These are phyloP conservation scores for Raffaelea albimanens DNA, from an alignment of 2,329 filamentous ascomycete genomes.

Conservation along the genomic window DNA sequence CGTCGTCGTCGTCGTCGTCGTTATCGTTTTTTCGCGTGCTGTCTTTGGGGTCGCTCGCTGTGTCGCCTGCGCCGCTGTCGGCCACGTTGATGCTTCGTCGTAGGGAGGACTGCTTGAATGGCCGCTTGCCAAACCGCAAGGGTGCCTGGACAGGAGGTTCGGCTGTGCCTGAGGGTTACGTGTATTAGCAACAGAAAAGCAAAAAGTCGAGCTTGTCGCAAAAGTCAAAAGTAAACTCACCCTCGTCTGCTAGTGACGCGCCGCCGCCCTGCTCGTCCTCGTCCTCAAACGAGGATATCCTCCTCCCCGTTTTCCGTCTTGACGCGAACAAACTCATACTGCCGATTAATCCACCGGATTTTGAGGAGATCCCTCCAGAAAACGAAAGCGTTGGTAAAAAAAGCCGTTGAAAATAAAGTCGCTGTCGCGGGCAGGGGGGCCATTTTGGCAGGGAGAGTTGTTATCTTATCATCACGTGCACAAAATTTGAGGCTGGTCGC, in stretches of 20 bases:
- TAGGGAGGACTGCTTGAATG: conserved; percentile 48
- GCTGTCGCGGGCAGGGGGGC: background rate
- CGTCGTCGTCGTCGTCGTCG: conserved; percentile 28
- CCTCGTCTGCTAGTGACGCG: conserved; percentile 13
- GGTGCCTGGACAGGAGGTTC: conserved; percentile 23
- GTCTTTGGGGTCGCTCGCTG: too few species aligned
- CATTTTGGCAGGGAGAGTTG: background rate
- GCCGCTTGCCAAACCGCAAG: conserved; percentile 41
- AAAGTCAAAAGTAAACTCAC: conserved; percentile 26
- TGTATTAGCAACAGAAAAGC: too few species aligned
- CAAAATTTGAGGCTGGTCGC: background rate
- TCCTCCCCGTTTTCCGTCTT: conserved; percentile 59
- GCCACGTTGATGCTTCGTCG: conserved; percentile 44
- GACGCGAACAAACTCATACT: conserved; percentile 47
- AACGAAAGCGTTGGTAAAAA: too few species aligned
- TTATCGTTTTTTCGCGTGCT: too few species aligned
- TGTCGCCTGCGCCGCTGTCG: conserved; percentile 7
- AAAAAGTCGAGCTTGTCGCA: conserved; percentile 5
- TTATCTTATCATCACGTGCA: conserved; percentile 42
- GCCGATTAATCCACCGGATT: background rate
- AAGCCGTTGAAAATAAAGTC: too few species aligned
- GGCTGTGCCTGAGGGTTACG: conserved; percentile 13
- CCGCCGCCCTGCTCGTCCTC: conserved; percentile 50
- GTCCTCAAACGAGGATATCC: conserved; percentile 62
- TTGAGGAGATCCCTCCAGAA: too few species aligned